A percentile compares a stretch with the other conserved stretches of the same genome.
Evolutionary conservation across 495 filamentous ascomycete genomes (phyloP).

Genomic region (Cairneyella variabilis): DNA sequence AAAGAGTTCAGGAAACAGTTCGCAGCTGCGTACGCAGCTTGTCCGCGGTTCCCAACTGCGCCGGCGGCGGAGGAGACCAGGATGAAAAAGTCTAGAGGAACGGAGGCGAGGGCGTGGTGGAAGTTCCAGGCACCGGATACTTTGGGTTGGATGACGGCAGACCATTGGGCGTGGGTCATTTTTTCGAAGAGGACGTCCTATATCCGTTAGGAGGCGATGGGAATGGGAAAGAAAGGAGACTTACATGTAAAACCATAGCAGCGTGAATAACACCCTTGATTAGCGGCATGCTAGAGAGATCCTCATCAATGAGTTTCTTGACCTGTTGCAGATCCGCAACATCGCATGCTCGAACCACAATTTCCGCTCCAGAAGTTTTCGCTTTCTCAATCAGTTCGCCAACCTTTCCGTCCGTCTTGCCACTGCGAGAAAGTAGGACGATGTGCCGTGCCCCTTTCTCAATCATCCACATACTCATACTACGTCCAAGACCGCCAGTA

Average conservation of each 20-base stretch:
- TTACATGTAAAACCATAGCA: conserved; percentile 42
- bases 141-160: conserved; percentile 46
- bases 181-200: conserved; percentile 53
- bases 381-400: background rate
- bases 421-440: conserved; percentile 53
- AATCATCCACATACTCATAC: conserved; percentile 56
- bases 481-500: conserved; percentile 59
- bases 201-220: background rate
- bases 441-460: conserved; percentile 53
- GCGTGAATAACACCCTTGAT: conserved; percentile 46
- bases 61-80: conserved; percentile 58
- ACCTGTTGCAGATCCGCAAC: conserved; percentile 26
- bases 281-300: conserved; percentile 34
- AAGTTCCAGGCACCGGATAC: conserved; percentile 54
- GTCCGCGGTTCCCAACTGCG: conserved; percentile 53
- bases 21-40: conserved; percentile 62
- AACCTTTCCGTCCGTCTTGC: conserved; percentile 16
- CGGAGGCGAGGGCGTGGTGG: conserved; percentile 43
- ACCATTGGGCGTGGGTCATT: conserved; percentile 47
- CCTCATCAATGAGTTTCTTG: conserved; percentile 17
- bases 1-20: conserved; percentile 58
- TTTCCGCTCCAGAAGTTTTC: conserved; percentile 7
- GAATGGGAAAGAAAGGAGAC: background rate
- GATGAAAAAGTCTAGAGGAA: conserved; percentile 62
- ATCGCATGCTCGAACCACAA: conserved; percentile 32